phyloP scores from a whole-genome alignment of 176 grass and related monocot genomes.

The Thalia dealbata region DNA sequence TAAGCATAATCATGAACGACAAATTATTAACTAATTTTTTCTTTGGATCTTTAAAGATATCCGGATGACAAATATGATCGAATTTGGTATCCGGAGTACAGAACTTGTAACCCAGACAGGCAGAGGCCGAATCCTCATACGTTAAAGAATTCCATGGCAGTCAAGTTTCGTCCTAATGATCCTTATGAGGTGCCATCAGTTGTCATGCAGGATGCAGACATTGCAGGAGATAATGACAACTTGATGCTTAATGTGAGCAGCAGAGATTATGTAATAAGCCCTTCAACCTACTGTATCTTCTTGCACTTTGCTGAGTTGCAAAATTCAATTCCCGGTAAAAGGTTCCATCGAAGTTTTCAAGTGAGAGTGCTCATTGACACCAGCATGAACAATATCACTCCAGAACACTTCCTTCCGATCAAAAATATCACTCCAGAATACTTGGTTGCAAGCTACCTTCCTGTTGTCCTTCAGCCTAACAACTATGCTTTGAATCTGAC shows the following conservation, averaged over 20 bases:
- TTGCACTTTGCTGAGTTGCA: conserved; percentile 6
- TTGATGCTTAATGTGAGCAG: neutral
- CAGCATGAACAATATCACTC: neutral
- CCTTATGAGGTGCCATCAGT: neutral
- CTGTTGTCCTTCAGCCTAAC: neutral
- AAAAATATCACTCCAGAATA: neutral
- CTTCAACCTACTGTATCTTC: neutral
- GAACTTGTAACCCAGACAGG: neutral
- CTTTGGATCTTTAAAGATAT: neutral
- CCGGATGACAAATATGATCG: neutral
- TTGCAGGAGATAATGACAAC: neutral
- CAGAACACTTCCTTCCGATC: neutral
- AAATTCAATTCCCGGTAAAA: too few relatives aligned
- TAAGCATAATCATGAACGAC: too few relatives aligned
- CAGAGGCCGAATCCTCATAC: neutral
- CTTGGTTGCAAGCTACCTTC: neutral
- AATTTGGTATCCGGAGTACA: neutral
- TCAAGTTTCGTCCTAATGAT: neutral
- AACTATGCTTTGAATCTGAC: neutral
- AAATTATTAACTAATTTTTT: neutral
- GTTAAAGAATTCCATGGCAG: neutral
- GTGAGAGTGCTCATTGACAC: neutral
- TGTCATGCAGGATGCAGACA: neutral
- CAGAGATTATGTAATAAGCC: neutral
- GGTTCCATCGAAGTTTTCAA: neutral